Conservation (phyloP, 495 filamentous ascomycete genomes). For the Daldinia grandis region DNA sequence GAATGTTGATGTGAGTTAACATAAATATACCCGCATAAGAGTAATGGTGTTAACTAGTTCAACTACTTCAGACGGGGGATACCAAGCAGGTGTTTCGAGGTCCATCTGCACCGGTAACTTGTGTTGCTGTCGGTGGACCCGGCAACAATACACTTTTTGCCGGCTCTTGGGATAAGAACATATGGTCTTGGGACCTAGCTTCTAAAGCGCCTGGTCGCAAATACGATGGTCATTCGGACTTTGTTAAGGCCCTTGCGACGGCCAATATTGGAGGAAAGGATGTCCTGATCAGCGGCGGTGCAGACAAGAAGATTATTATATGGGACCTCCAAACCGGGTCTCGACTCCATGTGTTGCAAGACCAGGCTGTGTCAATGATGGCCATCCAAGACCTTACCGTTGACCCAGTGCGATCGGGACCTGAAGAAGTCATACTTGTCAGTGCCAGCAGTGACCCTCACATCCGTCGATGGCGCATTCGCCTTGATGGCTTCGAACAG, state of each 20-base stretch:
- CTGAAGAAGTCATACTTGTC: slow-evolving; percentile 66
- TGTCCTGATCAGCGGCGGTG: slow-evolving; percentile 82
- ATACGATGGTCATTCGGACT: slow-evolving; percentile 86
- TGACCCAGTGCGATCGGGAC: slow-evolving; percentile 65
- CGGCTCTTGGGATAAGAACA: slow-evolving; percentile 90
- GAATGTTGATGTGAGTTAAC: slow-evolving; percentile 73
- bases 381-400: slow-evolving; percentile 78
- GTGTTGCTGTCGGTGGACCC: slow-evolving; percentile 70
- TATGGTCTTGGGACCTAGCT: slow-evolving; percentile 81
- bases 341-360: slow-evolving; percentile 76
- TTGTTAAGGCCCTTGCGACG: slow-evolving; percentile 80
- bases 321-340: slow-evolving; percentile 76
- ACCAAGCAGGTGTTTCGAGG: slow-evolving; percentile 68
- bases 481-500: slow-evolving; percentile 55
- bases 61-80: slow-evolving; percentile 41
- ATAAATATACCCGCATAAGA: neutral
- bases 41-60: slow-evolving; percentile 1
- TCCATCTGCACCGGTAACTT: slow-evolving; percentile 80
- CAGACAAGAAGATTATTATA: slow-evolving; percentile 84
- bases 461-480: slow-evolving; percentile 76
- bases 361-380: slow-evolving; percentile 68
- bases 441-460: slow-evolving; percentile 86
- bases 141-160: slow-evolving; percentile 73
- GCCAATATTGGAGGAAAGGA: slow-evolving; percentile 64
- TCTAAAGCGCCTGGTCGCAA: slow-evolving; percentile 60